Percentiles rank a stretch among this genome's conserved stretches.
Evolutionary conservation across 371 early-diverging fungal species (phyloP).

Genomic region (Syncephalastrum contaminatum): DNA sequence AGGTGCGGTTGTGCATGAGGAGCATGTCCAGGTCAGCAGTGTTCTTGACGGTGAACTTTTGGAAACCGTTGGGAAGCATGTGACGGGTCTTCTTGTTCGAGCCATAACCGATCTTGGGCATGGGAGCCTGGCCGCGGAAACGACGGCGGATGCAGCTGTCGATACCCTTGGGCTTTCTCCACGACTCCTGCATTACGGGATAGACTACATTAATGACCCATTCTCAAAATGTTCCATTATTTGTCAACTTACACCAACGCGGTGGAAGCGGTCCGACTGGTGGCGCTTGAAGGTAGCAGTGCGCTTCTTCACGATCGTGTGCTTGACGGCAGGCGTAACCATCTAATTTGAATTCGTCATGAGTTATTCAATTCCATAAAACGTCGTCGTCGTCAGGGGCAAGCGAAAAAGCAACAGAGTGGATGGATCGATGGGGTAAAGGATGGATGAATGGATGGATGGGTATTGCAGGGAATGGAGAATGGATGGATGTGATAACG

Average conservation of each 20-base stretch:
- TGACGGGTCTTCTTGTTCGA: constrained; percentile 94
- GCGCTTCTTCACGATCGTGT: constrained; percentile 98
- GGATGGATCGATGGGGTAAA: too few relatives aligned
- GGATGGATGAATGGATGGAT: too few relatives aligned
- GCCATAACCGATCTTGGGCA: constrained; percentile 99
- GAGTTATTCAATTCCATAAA: neutral
- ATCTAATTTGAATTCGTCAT: constrained; percentile 29
- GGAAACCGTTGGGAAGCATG: constrained; percentile 97
- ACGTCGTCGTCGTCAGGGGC: too few relatives aligned
- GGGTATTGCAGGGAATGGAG: neutral
- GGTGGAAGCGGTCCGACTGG: constrained; percentile 98
- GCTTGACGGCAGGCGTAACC: constrained; percentile 91
- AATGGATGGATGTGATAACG: constrained; percentile 1
- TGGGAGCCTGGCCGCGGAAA: constrained; percentile 94
- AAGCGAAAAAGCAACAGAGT: too few relatives aligned
- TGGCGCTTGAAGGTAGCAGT: constrained; percentile 97
- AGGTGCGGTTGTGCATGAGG: constrained; percentile 97
- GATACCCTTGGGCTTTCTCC: constrained; percentile 99
- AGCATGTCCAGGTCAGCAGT: constrained; percentile 93
- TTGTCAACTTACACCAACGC: constrained; percentile 76
- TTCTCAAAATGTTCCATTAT: neutral
- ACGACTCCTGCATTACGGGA: constrained; percentile 72
- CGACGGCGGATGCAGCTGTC: constrained; percentile 98
- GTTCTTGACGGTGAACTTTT: constrained; percentile 94
- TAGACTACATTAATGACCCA: neutral